phyloP scores from a whole-genome alignment of 2,329 filamentous ascomycete genomes.

The Trichophyton mentagrophytes region DNA sequence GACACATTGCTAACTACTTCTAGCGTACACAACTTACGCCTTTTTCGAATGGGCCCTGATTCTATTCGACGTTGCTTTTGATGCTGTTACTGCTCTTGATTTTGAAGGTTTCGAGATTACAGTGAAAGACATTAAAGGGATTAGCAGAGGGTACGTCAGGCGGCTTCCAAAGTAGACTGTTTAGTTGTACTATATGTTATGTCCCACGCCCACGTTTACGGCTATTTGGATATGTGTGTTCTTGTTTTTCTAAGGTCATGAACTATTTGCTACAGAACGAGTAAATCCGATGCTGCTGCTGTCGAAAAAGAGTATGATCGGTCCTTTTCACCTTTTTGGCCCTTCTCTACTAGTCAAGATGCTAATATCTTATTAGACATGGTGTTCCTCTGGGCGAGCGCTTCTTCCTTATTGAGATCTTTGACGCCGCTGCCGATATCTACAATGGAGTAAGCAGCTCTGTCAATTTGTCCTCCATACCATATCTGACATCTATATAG shows the following conservation, averaged over 20 bases:
- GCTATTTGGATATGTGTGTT: conserved; percentile 18
- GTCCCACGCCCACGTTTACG: conserved; percentile 19
- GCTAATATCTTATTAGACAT: background rate
- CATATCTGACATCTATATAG: conserved; percentile 33
- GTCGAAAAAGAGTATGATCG: conserved; percentile 61
- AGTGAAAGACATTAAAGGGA: conserved; percentile 75
- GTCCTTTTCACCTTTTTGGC: conserved; percentile 17
- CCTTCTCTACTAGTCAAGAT: background rate
- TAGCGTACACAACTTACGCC: conserved; percentile 92
- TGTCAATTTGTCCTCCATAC: background rate
- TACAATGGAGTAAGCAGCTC: conserved; percentile 65
- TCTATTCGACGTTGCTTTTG: conserved; percentile 89
- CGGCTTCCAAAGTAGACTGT: conserved; percentile 73
- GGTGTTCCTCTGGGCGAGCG: conserved; percentile 48
- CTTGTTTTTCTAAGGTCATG: conserved; percentile 22
- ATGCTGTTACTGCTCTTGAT: conserved; percentile 85
- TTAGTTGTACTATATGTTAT: conserved; percentile 40
- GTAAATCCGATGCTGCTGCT: conserved; percentile 35
- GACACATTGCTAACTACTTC: conserved; percentile 4
- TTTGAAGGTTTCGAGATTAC: conserved; percentile 80
- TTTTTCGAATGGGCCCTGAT: conserved; percentile 98
- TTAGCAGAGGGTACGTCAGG: conserved; percentile 96
- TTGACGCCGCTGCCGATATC: conserved; percentile 76
- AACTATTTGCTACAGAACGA: conserved; percentile 32
- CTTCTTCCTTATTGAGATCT: conserved; percentile 60